Base-by-base conservation (phyloP, 306 rosid genomes). In the Casuarina glauca region DNA sequence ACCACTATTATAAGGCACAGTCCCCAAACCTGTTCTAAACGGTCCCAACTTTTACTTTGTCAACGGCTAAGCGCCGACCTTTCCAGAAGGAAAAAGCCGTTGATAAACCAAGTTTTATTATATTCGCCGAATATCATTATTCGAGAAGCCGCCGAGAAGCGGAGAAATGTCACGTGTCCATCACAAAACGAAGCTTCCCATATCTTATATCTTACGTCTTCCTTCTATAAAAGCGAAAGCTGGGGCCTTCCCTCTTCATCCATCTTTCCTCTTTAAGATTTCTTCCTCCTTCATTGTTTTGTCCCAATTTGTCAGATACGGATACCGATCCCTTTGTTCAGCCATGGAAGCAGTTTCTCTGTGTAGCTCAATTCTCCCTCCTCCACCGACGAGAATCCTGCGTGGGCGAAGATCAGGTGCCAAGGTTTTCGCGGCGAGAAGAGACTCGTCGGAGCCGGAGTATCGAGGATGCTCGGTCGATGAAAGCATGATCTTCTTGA, bases 401-500 rank as follows among this genome's bases (percentile, higher is more conserved):
- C 51, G n/a, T 9, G 50, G 71, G 16, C 41, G 9, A 67, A 17
- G 71, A 42, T 67, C 51, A n/a, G 42, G 71, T 7, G 71, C 41
- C 53, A 42, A 4, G 39, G 53, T 15, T 7, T n/a, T 45, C 43
- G 82, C 53, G 0, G 45, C 39, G 1, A 8, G 43, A 17, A 43
- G 52, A 8, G 74, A 77, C 45, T 8, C 72, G 13, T 2, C 15
- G 35, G 74, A 67, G 39, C 62, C 41, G 17, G 44, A 62, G 0
- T 62, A 45, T 17, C 12, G 79, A 13, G 72, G 83, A 39, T 44
- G 80, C 39, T 48, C 15, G 2, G 81, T 79, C 1, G 87, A 84
- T 26, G 79, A 84, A 74, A 80, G 78, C 76, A 84, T 84, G 87
- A 73, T 80, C 50, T 64, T 80, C 9, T 45, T 84, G 73, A 74